phyloP scores from a whole-genome alignment of 2,329 filamentous ascomycete species.

The Dactylellina sp. region DNA sequence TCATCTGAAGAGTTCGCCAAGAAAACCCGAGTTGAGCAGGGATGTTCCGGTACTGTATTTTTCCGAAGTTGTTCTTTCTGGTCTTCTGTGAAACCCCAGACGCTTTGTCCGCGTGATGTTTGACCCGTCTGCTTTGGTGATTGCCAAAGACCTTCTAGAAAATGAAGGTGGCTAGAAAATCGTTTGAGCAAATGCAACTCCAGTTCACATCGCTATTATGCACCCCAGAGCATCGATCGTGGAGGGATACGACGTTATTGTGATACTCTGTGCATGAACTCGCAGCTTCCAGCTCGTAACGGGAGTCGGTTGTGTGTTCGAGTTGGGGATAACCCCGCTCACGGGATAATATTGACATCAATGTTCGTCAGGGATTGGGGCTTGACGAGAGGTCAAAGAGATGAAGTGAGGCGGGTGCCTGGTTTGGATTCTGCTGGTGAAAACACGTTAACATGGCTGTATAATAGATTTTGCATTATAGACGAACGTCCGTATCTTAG shows the following conservation, averaged over 20 bases:
- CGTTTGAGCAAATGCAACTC: slow-evolving; percentile 38
- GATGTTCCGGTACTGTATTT: slow-evolving; percentile 52
- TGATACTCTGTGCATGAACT: slow-evolving; percentile 45
- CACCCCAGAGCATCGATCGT: slow-evolving; percentile 50
- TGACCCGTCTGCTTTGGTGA: slow-evolving; percentile 14
- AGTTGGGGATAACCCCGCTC: slow-evolving; percentile 46
- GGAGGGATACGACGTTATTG: slow-evolving; percentile 50
- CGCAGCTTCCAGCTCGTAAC: slow-evolving; percentile 41
- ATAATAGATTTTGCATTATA: slow-evolving; percentile 17
- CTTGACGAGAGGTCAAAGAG: slow-evolving; percentile 36
- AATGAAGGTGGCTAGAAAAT: slow-evolving; percentile 43
- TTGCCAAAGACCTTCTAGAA: slow-evolving; percentile 33
- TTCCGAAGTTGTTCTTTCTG: slow-evolving; percentile 51
- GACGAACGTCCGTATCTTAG: slow-evolving; percentile 9
- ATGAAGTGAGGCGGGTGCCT: slow-evolving; percentile 29
- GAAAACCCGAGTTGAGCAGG: slow-evolving; percentile 16
- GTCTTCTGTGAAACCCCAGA: slow-evolving; percentile 54
- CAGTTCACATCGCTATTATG: slow-evolving; percentile 49
- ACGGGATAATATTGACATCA: slow-evolving; percentile 42
- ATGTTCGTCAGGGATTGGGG: slow-evolving; percentile 33
- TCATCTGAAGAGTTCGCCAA: slow-evolving; percentile 30
- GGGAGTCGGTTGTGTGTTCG: slow-evolving; percentile 24
- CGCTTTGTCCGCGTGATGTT: slow-evolving; percentile 54
- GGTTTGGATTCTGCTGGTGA: slow-evolving; percentile 13
- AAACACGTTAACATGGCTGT: background rate